Evolutionary conservation across 495 filamentous ascomycete species (phyloP), one percentile per base, ranked within the genome.

Genomic region (Penicillium longicatenatum): DNA sequence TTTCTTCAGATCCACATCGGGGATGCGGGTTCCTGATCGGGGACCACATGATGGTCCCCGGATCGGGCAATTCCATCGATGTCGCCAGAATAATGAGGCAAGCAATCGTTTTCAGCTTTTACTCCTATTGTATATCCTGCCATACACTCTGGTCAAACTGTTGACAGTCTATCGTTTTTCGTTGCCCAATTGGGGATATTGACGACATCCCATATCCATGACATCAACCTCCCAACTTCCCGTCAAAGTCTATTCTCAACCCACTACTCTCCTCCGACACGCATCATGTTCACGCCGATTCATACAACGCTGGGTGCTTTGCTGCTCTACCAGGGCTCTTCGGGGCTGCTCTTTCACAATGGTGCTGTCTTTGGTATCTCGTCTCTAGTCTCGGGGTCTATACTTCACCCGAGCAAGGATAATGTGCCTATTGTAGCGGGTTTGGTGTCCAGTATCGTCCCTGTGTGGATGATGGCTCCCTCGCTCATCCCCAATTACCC

Each of bases 211-310:
- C 12, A 11, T 10, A 48, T 48, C 17, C n/a, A n/a, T 50, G 30
- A 50, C 24, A 33, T 50, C 47, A 31, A 31, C 17, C 22, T 31
- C 47, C 17, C 55, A 59, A 58, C 35, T 50, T 2, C 11, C 21
- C 43, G 43, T 22, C 31, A 61, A 62, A 64, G 49, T 61, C 59
- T 61, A 50, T 60, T 61, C 42, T 3, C 35, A 22, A 30, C 19
- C 22, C 20, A 44, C 37, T 43, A 60, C 39, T 57, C 57, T 31
- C 61, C 48, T 51, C 26, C 30, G 16, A 59, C 20, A 24, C 17
- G n/a, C 26, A 56, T 21, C 22, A 86, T 86, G 84, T 85, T 86
- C 61, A 86, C 84, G 0, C 82, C 84, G 0, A 50, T 86, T 11
- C 74, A 84, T 53, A 83, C 84, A 7, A 74, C 79, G 10, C 55